phyloP scores from a whole-genome alignment of 306 rosid species.

The Vigna reflexopilosa region DNA sequence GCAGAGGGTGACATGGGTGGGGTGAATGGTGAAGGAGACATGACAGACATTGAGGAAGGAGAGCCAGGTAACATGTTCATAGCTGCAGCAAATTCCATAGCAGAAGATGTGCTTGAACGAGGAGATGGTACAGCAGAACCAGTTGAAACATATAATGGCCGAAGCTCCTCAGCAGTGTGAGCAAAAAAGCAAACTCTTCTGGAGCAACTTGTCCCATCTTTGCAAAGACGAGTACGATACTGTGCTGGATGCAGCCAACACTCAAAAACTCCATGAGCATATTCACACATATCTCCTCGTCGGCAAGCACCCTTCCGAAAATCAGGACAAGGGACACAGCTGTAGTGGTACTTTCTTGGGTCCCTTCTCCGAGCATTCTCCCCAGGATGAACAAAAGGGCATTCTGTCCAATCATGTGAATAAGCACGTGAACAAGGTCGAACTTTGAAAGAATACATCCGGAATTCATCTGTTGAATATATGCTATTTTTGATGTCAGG shows the following conservation, averaged over 20 bases:
- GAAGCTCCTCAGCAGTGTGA: constrained; percentile 23
- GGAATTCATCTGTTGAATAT: constrained; percentile 9
- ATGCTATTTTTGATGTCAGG: constrained; percentile 18
- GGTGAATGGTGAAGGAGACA: constrained; percentile 21
- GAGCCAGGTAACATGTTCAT: constrained; percentile 21
- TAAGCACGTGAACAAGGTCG: constrained; percentile 24
- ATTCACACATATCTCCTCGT: constrained; percentile 20
- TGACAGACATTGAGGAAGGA: constrained; percentile 22
- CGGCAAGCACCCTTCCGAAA: constrained; percentile 24
- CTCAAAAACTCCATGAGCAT: constrained; percentile 25
- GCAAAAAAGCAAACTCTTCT: constrained; percentile 29
- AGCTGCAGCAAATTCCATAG: constrained; percentile 14
- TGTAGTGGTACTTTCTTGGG: constrained; percentile 18
- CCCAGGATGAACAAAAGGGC: constrained; percentile 24
- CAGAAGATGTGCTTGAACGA: constrained; percentile 8
- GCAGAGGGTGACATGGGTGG: constrained; percentile 19
- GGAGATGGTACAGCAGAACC: constrained; percentile 26
- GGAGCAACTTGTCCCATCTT: constrained; percentile 18
- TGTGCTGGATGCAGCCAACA: constrained; percentile 29
- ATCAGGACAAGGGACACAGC: constrained; percentile 27
- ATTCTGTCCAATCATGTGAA: constrained; percentile 29
- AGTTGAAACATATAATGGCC: constrained; percentile 15
- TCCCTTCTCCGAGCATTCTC: constrained; percentile 29
- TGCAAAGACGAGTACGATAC: constrained; percentile 19
- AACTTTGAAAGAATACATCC: constrained; percentile 24